Conservation (phyloP, 352 stramenopile species). For the Globisporangium paroecandrum region DNA sequence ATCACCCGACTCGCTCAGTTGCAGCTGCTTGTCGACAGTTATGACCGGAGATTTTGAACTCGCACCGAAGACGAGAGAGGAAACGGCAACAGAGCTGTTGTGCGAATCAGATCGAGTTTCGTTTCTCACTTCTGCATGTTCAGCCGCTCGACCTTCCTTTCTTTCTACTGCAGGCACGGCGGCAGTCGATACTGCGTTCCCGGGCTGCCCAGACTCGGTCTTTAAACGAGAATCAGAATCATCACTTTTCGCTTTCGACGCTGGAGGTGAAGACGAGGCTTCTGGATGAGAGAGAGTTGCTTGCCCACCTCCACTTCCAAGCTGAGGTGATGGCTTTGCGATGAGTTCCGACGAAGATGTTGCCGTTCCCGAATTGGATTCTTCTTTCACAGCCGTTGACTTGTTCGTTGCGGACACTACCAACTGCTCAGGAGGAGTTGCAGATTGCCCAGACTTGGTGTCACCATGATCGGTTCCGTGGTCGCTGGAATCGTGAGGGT, state of each 20-base stretch:
- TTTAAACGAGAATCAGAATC: background rate
- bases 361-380: background rate
- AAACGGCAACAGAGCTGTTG: background rate
- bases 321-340: background rate
- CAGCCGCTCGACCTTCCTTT: background rate
- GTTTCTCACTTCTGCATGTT: background rate
- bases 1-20: conserved; percentile 4
- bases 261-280: background rate
- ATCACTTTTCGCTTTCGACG: background rate
- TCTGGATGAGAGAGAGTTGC: background rate
- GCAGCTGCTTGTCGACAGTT: conserved; percentile 10
- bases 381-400: background rate
- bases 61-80: background rate
- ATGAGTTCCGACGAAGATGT: background rate
- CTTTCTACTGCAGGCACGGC: background rate
- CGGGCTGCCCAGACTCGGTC: background rate
- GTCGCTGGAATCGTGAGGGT: background rate
- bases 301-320: background rate
- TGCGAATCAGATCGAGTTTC: background rate
- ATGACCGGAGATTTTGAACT: background rate
- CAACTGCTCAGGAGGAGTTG: background rate
- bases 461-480: background rate
- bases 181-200: background rate
- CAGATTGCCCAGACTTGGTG: background rate
- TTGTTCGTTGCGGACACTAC: background rate